A percentile compares a stretch with the other conserved stretches of the same genome.
phyloP scores from a whole-genome alignment of 352 stramenopile genomes.

The Phytophthora citrophthora region DNA sequence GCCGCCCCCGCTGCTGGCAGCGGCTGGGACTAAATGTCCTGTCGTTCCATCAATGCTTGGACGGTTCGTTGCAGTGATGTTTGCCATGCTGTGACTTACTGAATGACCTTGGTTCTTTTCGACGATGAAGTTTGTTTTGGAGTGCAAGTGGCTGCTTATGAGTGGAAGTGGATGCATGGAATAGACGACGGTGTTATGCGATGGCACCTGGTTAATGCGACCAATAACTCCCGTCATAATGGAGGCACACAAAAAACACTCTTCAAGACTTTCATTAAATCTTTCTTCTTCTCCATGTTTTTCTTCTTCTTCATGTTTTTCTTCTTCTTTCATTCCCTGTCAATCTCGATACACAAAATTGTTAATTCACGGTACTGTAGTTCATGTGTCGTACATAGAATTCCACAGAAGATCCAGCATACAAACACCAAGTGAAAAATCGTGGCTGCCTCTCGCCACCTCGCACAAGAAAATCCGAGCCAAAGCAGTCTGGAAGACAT shows the following conservation, averaged over 20 bases:
- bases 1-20: slow-evolving; percentile 51
- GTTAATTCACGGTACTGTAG: not conserved
- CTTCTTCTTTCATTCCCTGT: slow-evolving; percentile 2
- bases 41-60: not conserved
- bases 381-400: slow-evolving; percentile 10
- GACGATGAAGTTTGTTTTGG: slow-evolving; percentile 26
- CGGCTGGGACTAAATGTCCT: slow-evolving; percentile 83
- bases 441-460: slow-evolving; percentile 21
- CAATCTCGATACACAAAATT: slow-evolving; percentile 1
- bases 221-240: slow-evolving; percentile 41
- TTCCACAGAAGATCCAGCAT: slow-evolving; percentile 29
- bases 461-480: slow-evolving; percentile 44
- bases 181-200: slow-evolving; percentile 94
- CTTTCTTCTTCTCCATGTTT: not conserved
- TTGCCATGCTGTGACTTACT: slow-evolving; percentile 16
- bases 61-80: slow-evolving; percentile 24
- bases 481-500: slow-evolving; percentile 27
- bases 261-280: no score
- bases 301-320: not conserved
- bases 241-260: slow-evolving; percentile 33
- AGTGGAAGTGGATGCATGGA: slow-evolving; percentile 76
- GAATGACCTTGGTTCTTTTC: slow-evolving; percentile 40
- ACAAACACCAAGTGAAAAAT: slow-evolving; percentile 22
- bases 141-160: slow-evolving; percentile 22
- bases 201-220: slow-evolving; percentile 94